Evolutionary conservation across 352 stramenopile species (phyloP), one percentile per base, ranked within the genome.

Genomic region (Peronosclerospora sorghi): DNA sequence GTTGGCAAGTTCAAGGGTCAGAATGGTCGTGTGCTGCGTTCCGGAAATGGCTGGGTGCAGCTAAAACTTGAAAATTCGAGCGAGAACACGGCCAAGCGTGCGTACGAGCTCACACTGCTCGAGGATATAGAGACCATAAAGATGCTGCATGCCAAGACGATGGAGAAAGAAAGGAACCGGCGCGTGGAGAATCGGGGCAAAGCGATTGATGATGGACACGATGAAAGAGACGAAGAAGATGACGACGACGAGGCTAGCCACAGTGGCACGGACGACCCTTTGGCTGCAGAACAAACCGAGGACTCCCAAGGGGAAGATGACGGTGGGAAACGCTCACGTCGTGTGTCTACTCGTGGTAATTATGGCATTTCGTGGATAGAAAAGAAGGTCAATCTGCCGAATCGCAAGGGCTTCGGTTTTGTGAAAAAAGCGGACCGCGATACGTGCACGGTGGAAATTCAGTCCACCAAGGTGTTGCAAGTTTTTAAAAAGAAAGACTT

Each of bases 401-500:
- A 80, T 29, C 75, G 78, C 23, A 83, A 86, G 46, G 76, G 75
- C 3, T 65, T 70, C 10, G 81, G 81, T 4, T 70, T 88, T 27
- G 81, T 93, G 1, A 93, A 90, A 43, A 76, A 74, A 37, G 81
- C 77, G 4, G 81, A 93, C 51, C 68, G 81, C 13, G 81, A 93
- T 29, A 90, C 73, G 1, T 93, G 81, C 40, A 93, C 73, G 5
- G 81, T 93, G 12, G 81, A 90, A 45, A 63, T 93, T 13, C 65
- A 69, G 6, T 45, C 59, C 2, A 83, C 73, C 0, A 86, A 86
- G 19, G 59, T 86, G 1, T 43, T 93, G 6, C 83, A 84, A 44
- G 61, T 86, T 18, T 93, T 88, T 50, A 89, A 89, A 52, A 90
- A 90, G 59, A 86, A 86, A 43, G 77, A 93, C n/a, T 57, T 93